Base-by-base conservation (phyloP, 805 yeast species). In the Saturnispora hagleri region DNA sequence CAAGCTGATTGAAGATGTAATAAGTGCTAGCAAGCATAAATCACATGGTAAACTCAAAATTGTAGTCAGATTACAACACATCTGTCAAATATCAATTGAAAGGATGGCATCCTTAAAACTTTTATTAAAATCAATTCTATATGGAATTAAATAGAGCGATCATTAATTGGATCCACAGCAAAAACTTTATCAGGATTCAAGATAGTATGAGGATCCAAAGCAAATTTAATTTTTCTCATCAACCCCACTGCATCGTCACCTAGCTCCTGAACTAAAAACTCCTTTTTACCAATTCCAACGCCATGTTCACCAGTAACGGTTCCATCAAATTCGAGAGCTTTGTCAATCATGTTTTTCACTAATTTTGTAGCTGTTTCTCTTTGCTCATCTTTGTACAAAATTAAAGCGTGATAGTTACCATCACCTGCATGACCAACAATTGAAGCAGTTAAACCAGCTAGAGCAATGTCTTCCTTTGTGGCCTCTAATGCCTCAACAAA, bases 231-330 rank as follows among this genome's bases (percentile, higher is more conserved):
- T 60, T 78, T 77, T 60, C 96, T 76, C 96, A 89, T 89, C 55
- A 82, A 62, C 57, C 78, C 79, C n/a, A 89, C 72, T 0, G 90
- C 75, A 22, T 77, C 82, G 36, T 71, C 74, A 0, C 95, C 95
- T 22, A 84, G 68, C 66, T 89, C 96, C 49, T 75, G 73, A 9
- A 73, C 65, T 44, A 89, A 67, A 57, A 73, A 84, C 36, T 73
- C 78, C 55, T 88, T 71, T 64, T 88, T 89, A 47, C 93, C 95
- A 59, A 80, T 75, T 0, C 96, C 96, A 45, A 88, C 80, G 26
- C 96, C 96, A 61, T 88, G 96, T 60, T 88, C 96, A 28, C 96
- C 96, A 0, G 91, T 85, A 59, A 89, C 83, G 0, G 96, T 89
- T 4, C 96, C 96, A 43, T 87, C 95, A 34, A 80, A 74, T 8